A percentile compares a stretch with the other conserved stretches of the same genome.
Conservation (phyloP, 441 rosid genomes). For the Metrosideros polymorpha region DNA sequence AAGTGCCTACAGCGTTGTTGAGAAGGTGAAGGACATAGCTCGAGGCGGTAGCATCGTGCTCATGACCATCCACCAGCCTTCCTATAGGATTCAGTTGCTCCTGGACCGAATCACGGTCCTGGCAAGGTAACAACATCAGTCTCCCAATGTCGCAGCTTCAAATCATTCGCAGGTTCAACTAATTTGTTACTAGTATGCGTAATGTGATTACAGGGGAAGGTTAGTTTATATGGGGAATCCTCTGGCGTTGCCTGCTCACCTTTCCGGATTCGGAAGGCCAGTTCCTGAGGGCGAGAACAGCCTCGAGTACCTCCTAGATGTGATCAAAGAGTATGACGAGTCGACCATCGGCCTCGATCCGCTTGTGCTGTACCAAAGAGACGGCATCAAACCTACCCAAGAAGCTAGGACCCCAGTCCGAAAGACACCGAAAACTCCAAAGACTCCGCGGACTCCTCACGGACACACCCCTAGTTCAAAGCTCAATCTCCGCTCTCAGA, state of each 20-base stretch:
- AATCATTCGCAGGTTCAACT: neutral
- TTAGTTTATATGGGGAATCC: conserved; percentile 58
- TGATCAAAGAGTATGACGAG: conserved; percentile 64
- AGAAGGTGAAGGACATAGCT: conserved; percentile 70
- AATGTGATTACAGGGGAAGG: conserved; percentile 36
- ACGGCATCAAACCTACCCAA: conserved; percentile 47
- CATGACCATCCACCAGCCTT: conserved; percentile 90
- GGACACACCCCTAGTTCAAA: conserved; percentile 22
- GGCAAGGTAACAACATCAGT: conserved; percentile 32
- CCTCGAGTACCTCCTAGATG: conserved; percentile 65
- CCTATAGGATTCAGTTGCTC: conserved; percentile 58
- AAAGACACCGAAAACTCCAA: conserved; percentile 23
- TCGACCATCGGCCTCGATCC: conserved; percentile 53
- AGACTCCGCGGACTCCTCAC: conserved; percentile 21
- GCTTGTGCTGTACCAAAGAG: conserved; percentile 43
- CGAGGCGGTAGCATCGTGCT: conserved; percentile 63
- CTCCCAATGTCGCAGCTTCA: neutral
- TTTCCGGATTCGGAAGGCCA: conserved; percentile 55
- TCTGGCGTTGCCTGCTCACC: conserved; percentile 31
- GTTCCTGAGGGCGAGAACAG: conserved; percentile 68
- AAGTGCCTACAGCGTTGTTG: conserved; percentile 72
- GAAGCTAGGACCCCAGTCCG: conserved; percentile 32
- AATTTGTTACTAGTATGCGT: neutral
- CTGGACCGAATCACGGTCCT: conserved; percentile 60
- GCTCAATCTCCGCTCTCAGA: conserved; percentile 33